These are phyloP conservation scores for Drosera capensis DNA, from an alignment of 148 eudicot species.

Conservation along the genomic window DNA sequence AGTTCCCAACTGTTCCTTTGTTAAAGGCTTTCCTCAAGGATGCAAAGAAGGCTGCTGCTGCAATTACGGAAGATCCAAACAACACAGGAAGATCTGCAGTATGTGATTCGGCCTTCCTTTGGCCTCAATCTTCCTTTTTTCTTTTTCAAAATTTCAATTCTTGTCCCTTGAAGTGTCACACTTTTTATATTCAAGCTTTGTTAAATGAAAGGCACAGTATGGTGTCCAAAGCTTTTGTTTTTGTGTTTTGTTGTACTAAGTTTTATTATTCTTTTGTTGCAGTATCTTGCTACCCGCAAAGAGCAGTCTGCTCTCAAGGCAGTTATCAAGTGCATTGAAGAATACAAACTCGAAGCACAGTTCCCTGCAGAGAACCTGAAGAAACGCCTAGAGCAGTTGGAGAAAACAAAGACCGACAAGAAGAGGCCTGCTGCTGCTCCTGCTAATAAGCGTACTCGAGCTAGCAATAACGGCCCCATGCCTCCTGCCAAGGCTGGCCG, in stretches of 20 bases:
- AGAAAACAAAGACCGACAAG: constrained; percentile 68
- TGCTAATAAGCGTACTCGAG: constrained; percentile 75
- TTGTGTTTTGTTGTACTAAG: no score
- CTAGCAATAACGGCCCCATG: constrained; percentile 72
- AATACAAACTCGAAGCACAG: constrained; percentile 70
- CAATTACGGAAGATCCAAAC: constrained; percentile 63
- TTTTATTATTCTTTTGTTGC: constrained; percentile 4
- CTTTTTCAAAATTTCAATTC: not conserved
- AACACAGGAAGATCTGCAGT: constrained; percentile 52
- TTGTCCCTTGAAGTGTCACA: no score
- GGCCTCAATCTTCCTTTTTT: not conserved
- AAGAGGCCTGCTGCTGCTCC: constrained; percentile 52
- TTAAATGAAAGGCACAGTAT: no score
- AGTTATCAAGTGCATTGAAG: constrained; percentile 90
- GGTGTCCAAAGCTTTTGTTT: no score
- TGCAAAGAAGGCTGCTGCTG: constrained; percentile 71
- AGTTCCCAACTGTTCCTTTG: constrained; percentile 69
- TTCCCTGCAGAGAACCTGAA: constrained; percentile 70
- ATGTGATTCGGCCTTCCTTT: constrained; percentile 5
- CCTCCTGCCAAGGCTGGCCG: constrained; percentile 98
- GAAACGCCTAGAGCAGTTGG: constrained; percentile 75
- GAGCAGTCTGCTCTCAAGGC: constrained; percentile 95
- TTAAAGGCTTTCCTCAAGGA: constrained; percentile 50
- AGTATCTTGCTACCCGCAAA: constrained; percentile 85
- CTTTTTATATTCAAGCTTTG: no score